phyloP scores from a whole-genome alignment of 805 yeast species.

The Pichia ethanolica region DNA sequence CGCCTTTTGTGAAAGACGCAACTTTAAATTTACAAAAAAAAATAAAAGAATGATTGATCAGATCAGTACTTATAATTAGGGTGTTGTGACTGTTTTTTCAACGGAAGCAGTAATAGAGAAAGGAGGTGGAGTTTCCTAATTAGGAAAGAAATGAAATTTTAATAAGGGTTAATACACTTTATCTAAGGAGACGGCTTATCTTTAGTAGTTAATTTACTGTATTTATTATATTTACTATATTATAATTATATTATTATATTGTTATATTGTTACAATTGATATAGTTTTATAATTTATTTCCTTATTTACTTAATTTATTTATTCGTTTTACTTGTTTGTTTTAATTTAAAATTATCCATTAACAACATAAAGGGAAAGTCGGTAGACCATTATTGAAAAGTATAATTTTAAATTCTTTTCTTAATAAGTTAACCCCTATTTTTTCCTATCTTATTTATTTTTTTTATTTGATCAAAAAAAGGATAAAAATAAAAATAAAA shows the following conservation, averaged over 20 bases:
- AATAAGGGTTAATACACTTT: not conserved
- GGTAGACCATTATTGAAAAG: not conserved
- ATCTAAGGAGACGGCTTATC: constrained; percentile 5
- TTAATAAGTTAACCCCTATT: not conserved
- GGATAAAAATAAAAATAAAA: too few species aligned
- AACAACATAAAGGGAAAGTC: not conserved
- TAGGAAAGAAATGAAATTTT: not conserved
- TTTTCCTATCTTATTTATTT: not conserved
- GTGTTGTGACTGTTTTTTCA: not conserved
- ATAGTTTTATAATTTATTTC: too few species aligned
- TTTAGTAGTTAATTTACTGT: not conserved
- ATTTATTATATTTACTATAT: not conserved
- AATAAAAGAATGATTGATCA: too few species aligned
- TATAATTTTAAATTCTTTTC: not conserved
- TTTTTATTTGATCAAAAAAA: too few species aligned
- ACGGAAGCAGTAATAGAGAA: too few species aligned
- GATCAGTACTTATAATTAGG: too few species aligned
- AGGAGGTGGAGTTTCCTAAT: not conserved
- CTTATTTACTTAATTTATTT: too few species aligned
- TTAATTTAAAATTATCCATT: too few species aligned
- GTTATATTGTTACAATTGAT: too few species aligned
- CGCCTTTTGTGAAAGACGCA: not conserved
- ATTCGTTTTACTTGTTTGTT: not conserved
- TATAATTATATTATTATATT: too few species aligned
- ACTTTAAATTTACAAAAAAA: too few species aligned